Evolutionary conservation across 2,329 filamentous ascomycete species (phyloP), one percentile per base, ranked within the genome.

Genomic region (Fusarium sp.): DNA sequence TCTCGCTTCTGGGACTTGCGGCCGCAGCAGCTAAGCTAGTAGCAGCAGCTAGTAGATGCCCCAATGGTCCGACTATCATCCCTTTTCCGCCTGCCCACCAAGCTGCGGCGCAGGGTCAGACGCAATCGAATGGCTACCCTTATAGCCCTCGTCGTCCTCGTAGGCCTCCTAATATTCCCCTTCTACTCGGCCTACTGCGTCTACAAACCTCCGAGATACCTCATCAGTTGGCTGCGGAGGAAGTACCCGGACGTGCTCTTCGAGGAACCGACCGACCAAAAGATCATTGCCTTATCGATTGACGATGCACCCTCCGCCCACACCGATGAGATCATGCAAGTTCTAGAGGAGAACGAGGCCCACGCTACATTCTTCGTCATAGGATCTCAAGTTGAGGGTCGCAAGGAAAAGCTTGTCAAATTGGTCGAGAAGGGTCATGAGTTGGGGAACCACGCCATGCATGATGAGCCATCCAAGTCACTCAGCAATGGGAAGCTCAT

Each of bases 311-410:
- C 94, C 0, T 94, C 91, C 3, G 78, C 85, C 42, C 84, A 92
- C 76, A 96, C 94, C 3, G 74, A 78, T 43, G 86, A 89, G 56
- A 94, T 97, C 60, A 80, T 94, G 54, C 79, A 87, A 42, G 80
- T 92, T 0, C 83, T 97, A n/a, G 81, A 83, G 52, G 82, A 82
- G 23, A 84, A 93, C 73, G 83, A 85, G 56, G 92, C 90, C 15
- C 87, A 83, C 20, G 94, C 94, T 0, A 97, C 94, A 0, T 96
- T 97, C 77, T 97, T 97, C 77, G 85, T 96, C 30, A 97, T 97
- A 71, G 94, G 94, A 10, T 85, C 85, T 4, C 93, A 97, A 79
- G 88, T 93, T 11, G 69, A 81, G 0, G 86, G 85, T 3, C 77
- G 82, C 26, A 84, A 89, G 73, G 79, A 81, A 7, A 77, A 84